Evolutionary conservation across 23 red algal species (phyloP).

Genomic region (Gracilaria domingensis): DNA sequence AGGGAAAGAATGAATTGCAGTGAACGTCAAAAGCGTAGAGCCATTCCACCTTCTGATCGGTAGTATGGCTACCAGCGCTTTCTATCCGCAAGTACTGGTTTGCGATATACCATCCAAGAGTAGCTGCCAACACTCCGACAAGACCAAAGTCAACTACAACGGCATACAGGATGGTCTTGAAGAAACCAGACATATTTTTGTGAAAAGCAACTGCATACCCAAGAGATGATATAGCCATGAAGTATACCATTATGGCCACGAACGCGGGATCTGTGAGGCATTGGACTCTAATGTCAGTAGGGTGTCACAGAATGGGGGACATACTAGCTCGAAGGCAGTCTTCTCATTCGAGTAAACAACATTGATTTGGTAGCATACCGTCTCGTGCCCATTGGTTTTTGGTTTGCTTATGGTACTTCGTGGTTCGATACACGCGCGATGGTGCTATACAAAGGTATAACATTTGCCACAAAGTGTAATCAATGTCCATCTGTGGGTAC

Average conservation of each 20-base stretch:
- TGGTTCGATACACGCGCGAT: constrained; percentile 90
- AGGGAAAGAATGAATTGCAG: constrained; percentile 93
- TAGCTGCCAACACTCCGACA: constrained; percentile 63
- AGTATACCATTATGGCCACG: constrained; percentile 83
- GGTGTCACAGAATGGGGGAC: background rate
- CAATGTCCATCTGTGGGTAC: constrained; percentile 91
- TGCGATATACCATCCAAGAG: constrained; percentile 78
- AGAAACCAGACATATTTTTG: constrained; percentile 48
- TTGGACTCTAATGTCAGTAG: constrained; percentile 5
- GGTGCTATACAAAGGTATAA: constrained; percentile 83
- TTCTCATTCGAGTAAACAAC: background rate
- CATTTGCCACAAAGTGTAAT: constrained; percentile 98
- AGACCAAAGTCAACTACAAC: constrained; percentile 79
- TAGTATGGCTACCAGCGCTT: constrained; percentile 63
- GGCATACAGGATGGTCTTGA: constrained; percentile 66
- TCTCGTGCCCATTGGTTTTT: constrained; percentile 99
- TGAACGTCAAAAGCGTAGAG: constrained; percentile 98
- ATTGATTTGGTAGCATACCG: constrained; percentile 45
- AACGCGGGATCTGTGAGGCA: constrained; percentile 87
- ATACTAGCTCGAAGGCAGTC: background rate
- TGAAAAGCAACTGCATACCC: constrained; percentile 89
- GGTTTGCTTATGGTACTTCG: constrained; percentile 96
- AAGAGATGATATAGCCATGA: constrained; percentile 83
- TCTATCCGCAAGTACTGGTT: constrained; percentile 82
- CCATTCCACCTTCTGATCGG: constrained; percentile 91